phyloP scores from a whole-genome alignment of 768 basidiomycete genomes.

The Leccinum variicolor region DNA sequence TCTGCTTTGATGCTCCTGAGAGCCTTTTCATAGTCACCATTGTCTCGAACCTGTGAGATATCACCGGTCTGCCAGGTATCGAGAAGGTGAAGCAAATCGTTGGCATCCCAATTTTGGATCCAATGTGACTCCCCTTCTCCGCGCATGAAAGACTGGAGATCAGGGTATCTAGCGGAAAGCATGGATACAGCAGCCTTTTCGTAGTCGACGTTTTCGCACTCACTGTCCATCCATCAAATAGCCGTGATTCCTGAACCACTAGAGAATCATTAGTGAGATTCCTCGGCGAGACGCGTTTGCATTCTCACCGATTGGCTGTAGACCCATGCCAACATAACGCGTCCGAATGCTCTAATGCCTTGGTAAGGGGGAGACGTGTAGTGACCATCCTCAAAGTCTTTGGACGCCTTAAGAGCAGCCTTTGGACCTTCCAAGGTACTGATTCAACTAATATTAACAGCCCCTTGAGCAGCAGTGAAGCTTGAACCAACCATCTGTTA shows the following conservation, averaged over 20 bases:
- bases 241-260: slow-evolving; percentile 53
- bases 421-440: slow-evolving; percentile 59
- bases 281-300: slow-evolving; percentile 87
- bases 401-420: slow-evolving; percentile 47
- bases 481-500: slow-evolving; percentile 45
- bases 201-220: neutral
- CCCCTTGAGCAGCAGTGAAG: neutral
- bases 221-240: slow-evolving; percentile 41
- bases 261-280: neutral
- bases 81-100: slow-evolving; percentile 49
- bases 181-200: neutral
- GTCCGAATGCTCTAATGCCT: slow-evolving; percentile 53
- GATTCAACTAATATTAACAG: neutral
- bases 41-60: slow-evolving; percentile 42
- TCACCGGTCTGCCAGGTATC: slow-evolving; percentile 51
- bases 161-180: slow-evolving; percentile 36
- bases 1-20: slow-evolving; percentile 45
- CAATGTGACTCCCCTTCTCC: slow-evolving; percentile 48
- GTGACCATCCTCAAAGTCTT: slow-evolving; percentile 51
- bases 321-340: slow-evolving; percentile 53
- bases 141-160: slow-evolving; percentile 45
- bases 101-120: slow-evolving; percentile 48
- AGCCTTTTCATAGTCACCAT: slow-evolving; percentile 40
- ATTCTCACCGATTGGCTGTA: slow-evolving; percentile 49
- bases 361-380: slow-evolving; percentile 44